Conservation (phyloP, 2,329 filamentous ascomycete species). For the Penicillium psychrosexuale region DNA sequence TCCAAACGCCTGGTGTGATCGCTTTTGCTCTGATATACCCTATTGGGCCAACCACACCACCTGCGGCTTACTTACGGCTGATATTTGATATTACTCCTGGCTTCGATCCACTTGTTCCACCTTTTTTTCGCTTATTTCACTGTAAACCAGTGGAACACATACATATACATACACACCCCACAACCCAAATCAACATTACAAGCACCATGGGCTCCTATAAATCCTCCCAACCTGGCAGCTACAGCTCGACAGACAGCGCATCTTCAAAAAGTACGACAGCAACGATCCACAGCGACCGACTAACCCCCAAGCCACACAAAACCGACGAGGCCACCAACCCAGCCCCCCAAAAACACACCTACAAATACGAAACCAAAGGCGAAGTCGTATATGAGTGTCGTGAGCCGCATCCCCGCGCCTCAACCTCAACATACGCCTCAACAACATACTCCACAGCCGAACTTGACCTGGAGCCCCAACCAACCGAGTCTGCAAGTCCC, state of each 20-base stretch:
- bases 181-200: not conserved
- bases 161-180: not conserved
- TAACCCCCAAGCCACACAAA: slow-evolving; percentile 26
- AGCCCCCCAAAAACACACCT: not conserved
- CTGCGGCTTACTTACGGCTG: slow-evolving; percentile 6
- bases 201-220: slow-evolving; percentile 31
- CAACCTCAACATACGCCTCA: slow-evolving; percentile 77
- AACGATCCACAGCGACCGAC: slow-evolving; percentile 37
- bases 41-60: slow-evolving; percentile 1
- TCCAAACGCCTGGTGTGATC: not conserved
- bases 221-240: slow-evolving; percentile 32
- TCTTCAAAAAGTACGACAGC: slow-evolving; percentile 41
- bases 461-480: slow-evolving; percentile 38
- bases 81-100: not conserved
- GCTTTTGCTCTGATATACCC: slow-evolving; percentile 3
- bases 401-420: slow-evolving; percentile 48
- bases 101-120: slow-evolving; percentile 3
- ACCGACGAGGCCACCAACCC: not conserved
- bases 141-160: slow-evolving; percentile 8
- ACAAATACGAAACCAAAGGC: not conserved
- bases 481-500: not conserved
- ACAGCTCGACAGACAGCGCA: slow-evolving; percentile 40
- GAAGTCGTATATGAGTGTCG: not conserved
- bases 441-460: slow-evolving; percentile 63
- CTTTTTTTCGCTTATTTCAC: not conserved